phyloP scores from a whole-genome alignment of 768 basidiomycete genomes.

The Candolleomyces aberdarensis region DNA sequence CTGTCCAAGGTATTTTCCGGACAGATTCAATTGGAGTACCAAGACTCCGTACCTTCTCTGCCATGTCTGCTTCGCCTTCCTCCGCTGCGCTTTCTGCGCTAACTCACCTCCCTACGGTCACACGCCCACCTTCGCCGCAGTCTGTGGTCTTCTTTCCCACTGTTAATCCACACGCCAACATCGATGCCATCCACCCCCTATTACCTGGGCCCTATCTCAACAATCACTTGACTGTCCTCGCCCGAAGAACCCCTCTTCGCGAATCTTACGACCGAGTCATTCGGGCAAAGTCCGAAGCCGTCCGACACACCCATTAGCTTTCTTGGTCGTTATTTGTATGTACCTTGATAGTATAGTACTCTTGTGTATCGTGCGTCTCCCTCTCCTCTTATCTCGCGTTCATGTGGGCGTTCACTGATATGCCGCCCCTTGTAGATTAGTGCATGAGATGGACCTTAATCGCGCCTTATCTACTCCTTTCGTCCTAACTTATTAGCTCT shows the following conservation, averaged over 20 bases:
- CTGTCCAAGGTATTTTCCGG: constrained; percentile 34
- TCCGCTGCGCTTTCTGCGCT: constrained; percentile 58
- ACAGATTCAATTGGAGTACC: constrained; percentile 4
- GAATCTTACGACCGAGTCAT: constrained; percentile 70
- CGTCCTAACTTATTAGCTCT: too few relatives aligned
- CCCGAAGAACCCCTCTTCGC: constrained; percentile 60
- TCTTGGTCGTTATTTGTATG: too few relatives aligned
- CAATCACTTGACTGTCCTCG: constrained; percentile 67
- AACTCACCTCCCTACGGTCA: constrained; percentile 48
- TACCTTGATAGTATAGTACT: too few relatives aligned
- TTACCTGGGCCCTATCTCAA: constrained; percentile 70
- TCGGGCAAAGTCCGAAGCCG: constrained; percentile 41
- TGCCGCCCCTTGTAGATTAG: too few relatives aligned
- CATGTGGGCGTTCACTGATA: too few relatives aligned
- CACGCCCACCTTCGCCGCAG: constrained; percentile 45
- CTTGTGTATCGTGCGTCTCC: too few relatives aligned
- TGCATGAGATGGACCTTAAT: too few relatives aligned
- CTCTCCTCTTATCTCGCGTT: too few relatives aligned
- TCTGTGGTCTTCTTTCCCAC: constrained; percentile 64
- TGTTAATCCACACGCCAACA: constrained; percentile 47
- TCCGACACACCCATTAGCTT: background rate
- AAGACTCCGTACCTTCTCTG: constrained; percentile 51
- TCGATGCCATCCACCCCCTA: constrained; percentile 65
- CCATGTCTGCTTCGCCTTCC: constrained; percentile 51
- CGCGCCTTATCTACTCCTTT: too few relatives aligned